Evolutionary conservation across 23 red algal genomes (phyloP), one percentile per base, ranked within the genome.

Genomic region (Agarophyton chilense): DNA sequence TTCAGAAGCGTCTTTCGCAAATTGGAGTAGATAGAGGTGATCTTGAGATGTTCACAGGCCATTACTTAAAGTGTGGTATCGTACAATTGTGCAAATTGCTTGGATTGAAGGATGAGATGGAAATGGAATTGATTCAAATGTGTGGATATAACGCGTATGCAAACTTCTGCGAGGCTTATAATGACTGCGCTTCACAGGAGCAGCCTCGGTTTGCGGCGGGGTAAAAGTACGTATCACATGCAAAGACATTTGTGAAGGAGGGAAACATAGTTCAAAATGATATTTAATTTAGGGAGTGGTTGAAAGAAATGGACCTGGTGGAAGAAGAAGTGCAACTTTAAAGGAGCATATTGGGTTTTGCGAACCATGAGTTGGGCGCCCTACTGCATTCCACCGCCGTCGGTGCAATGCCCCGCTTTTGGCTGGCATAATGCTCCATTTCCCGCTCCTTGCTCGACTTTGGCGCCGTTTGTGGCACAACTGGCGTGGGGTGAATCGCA

Each of bases 131-230:
- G 8, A 70, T 85, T 70, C 81, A 85, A 52, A 85, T 68, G 81
- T 40, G 10, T 46, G 57, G 81, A 44, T 65, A 46, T 14, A 65
- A 85, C 4, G 81, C 42, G 9, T 85, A 49, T 47, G 39, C 41
- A 2, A 85, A 70, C 41, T 85, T 70, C 60, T 85, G 81, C 34
- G 53, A 28, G 32, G 81, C 81, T 41, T 85, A 85, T 36, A 72
- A 85, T 29, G 54, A 85, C 70, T 85, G 60, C 24, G 24, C 81
- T 42, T 58, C 54, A 12, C 0, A 21, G 12, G 36, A 85, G 0
- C 56, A 46, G 5, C 56, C 81, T 25, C 12, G 74, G 3, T 79
- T 79, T 24, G 7, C 36, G 3, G 6, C 50, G 8, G 74, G 53
- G 16, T 4, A 79, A 4, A 40, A 79, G 5, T 55, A 79, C 24